Evolutionary conservation across 768 basidiomycete species (phyloP).

Genomic region (Boletus reticuloceps): DNA sequence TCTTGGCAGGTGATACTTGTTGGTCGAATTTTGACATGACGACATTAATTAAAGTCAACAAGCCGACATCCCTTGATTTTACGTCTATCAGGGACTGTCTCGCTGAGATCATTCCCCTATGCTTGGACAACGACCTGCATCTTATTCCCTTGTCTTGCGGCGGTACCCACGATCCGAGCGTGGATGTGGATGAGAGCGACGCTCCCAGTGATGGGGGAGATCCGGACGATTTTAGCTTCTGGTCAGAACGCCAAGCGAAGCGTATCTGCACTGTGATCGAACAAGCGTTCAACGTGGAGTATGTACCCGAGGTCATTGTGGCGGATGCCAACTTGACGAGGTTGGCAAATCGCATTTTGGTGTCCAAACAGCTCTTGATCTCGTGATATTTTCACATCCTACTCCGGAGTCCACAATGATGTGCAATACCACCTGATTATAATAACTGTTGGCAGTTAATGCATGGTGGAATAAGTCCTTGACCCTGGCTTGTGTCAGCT

Average conservation of each 20-base stretch:
- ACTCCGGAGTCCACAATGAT: not conserved
- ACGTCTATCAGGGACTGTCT: conserved; percentile 62
- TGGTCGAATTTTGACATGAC: not conserved
- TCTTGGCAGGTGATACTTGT: conserved; percentile 3
- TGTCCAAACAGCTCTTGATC: conserved; percentile 61
- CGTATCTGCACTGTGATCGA: conserved; percentile 79
- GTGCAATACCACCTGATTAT: not conserved
- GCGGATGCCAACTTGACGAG: conserved; percentile 92
- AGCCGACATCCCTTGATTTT: conserved; percentile 63
- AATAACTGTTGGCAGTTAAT: too few relatives aligned
- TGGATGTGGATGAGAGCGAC: conserved; percentile 7
- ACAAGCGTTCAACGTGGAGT: conserved; percentile 85
- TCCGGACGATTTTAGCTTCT: conserved; percentile 93
- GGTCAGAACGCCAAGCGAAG: conserved; percentile 87
- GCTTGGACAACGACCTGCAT: conserved; percentile 82
- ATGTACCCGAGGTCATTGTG: conserved; percentile 85
- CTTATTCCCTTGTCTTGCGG: conserved; percentile 73
- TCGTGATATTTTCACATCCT: conserved; percentile 4
- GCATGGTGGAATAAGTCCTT: too few relatives aligned
- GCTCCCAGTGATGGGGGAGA: conserved; percentile 49
- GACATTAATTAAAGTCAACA: conserved; percentile 53
- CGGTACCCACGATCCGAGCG: conserved; percentile 23
- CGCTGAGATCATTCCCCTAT: conserved; percentile 76
- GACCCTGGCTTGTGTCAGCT: too few relatives aligned
- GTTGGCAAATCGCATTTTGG: conserved; percentile 79